Percentiles rank a stretch among this genome's conserved stretches.
phyloP scores from a whole-genome alignment of 164 flowering plant genomes.

The Platanus orientalis region DNA sequence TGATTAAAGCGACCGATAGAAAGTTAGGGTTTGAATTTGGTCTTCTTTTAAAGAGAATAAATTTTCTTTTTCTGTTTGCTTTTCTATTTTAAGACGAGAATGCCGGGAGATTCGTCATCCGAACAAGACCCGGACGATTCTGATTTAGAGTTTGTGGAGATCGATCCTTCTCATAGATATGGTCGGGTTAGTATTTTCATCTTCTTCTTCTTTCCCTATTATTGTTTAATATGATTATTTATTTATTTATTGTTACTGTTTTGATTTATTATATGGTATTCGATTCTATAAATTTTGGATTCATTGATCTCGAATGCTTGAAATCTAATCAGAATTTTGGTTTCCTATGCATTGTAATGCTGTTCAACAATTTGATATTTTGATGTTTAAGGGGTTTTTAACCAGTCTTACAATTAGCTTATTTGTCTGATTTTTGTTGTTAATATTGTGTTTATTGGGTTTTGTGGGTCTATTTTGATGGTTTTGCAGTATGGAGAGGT shows the following conservation, averaged over 20 bases:
- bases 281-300: not conserved
- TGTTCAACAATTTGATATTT: not conserved
- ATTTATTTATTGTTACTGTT: not conserved
- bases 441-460: slow-evolving; percentile 1
- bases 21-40: too few species aligned
- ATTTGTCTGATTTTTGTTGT: not conserved
- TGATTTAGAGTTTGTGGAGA: slow-evolving; percentile 58
- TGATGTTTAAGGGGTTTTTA: not conserved
- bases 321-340: not conserved
- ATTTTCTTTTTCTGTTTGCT: not conserved
- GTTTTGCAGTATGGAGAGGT: slow-evolving; percentile 83
- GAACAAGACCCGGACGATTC: slow-evolving; percentile 57
- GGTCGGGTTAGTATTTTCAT: slow-evolving; percentile 65
- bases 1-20: too few species aligned
- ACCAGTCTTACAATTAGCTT: not conserved
- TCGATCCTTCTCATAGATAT: slow-evolving; percentile 84
- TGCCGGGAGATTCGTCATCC: slow-evolving; percentile 43
- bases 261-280: not conserved
- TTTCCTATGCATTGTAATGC: not conserved
- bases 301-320: not conserved
- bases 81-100: slow-evolving; percentile 10
- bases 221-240: slow-evolving; percentile 4
- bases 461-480: slow-evolving; percentile 5
- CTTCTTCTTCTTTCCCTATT: not conserved
- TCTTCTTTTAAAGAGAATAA: too few species aligned